Evolutionary conservation across 2,329 filamentous ascomycete species (phyloP).

Genomic region (Pseudogymnoascus sp.): DNA sequence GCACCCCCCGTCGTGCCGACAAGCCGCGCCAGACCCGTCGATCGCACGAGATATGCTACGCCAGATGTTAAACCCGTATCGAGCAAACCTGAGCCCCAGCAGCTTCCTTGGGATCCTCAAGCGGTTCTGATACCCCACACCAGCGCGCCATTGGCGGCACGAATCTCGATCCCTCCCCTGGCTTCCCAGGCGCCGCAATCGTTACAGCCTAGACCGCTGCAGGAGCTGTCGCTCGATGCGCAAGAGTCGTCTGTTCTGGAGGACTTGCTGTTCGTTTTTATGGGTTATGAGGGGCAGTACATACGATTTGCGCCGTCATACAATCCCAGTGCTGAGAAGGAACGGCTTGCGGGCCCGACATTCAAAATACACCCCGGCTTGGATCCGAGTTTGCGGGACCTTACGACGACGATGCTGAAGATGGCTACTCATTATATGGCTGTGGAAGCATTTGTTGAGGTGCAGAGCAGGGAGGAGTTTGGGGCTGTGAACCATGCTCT

Average conservation of each 20-base stretch:
- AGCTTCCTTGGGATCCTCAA: conserved; percentile 66
- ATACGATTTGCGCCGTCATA: conserved; percentile 79
- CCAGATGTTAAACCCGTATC: conserved; percentile 24
- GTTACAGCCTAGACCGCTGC: conserved; percentile 59
- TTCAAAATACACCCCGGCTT: conserved; percentile 76
- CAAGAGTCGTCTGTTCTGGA: conserved; percentile 86
- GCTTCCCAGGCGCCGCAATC: conserved; percentile 63
- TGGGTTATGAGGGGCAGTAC: conserved; percentile 98
- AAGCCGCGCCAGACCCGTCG: conserved; percentile 18
- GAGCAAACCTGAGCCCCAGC: conserved; percentile 39
- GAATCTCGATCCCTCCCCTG: conserved; percentile 58
- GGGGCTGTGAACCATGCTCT: conserved; percentile 92
- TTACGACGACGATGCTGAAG: conserved; percentile 80
- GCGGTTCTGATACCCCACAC: conserved; percentile 62
- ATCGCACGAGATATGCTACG: conserved; percentile 19
- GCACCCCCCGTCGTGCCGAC: conserved; percentile 14
- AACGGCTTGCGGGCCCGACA: conserved; percentile 70
- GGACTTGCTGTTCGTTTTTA: conserved; percentile 87
- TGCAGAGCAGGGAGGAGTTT: conserved; percentile 87
- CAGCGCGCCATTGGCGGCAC: conserved; percentile 40
- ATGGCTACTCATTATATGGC: conserved; percentile 92
- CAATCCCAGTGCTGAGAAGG: conserved; percentile 75
- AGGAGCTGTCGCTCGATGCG: conserved; percentile 63
- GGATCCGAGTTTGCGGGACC: conserved; percentile 82
- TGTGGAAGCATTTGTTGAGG: conserved; percentile 85